These are phyloP conservation scores for Talaromyces proteolyticus DNA, from an alignment of 495 filamentous ascomycete genomes.

Conservation along the genomic window DNA sequence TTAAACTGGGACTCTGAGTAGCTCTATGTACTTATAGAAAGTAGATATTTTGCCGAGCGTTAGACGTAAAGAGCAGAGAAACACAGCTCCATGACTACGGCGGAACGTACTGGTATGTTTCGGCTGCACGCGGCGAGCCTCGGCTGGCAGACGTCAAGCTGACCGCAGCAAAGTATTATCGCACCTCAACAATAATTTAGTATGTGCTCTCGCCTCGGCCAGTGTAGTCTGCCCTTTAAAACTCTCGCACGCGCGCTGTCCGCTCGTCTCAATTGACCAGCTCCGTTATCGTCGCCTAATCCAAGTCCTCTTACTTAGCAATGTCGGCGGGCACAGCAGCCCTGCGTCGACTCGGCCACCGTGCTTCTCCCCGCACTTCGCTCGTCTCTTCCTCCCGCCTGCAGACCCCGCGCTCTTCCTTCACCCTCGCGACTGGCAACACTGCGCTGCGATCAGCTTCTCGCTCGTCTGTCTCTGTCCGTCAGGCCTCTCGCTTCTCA, in stretches of 20 bases:
- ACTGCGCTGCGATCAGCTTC: slow-evolving; percentile 12
- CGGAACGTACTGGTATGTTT: neutral
- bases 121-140: slow-evolving; percentile 2
- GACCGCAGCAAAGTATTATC: too few species aligned
- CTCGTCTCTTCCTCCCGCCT: slow-evolving; percentile 29
- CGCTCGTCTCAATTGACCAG: neutral
- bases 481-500: slow-evolving; percentile 32
- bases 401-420: slow-evolving; percentile 22
- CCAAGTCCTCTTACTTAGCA: neutral
- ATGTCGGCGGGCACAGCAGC: slow-evolving; percentile 14
- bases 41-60: too few species aligned
- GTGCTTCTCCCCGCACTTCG: slow-evolving; percentile 41
- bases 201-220: neutral
- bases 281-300: too few species aligned
- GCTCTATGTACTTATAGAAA: too few species aligned
- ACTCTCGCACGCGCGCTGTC: neutral
- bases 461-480: slow-evolving; percentile 5
- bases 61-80: too few species aligned
- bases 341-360: slow-evolving; percentile 42
- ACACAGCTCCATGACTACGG: neutral
- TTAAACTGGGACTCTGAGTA: too few species aligned
- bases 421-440: slow-evolving; percentile 12
- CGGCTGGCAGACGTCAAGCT: neutral
- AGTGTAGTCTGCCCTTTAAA: neutral
- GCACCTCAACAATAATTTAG: too few species aligned